Evolutionary conservation across 202 grass and related monocot species (phyloP).

Genomic region (Eragrostis tef): DNA sequence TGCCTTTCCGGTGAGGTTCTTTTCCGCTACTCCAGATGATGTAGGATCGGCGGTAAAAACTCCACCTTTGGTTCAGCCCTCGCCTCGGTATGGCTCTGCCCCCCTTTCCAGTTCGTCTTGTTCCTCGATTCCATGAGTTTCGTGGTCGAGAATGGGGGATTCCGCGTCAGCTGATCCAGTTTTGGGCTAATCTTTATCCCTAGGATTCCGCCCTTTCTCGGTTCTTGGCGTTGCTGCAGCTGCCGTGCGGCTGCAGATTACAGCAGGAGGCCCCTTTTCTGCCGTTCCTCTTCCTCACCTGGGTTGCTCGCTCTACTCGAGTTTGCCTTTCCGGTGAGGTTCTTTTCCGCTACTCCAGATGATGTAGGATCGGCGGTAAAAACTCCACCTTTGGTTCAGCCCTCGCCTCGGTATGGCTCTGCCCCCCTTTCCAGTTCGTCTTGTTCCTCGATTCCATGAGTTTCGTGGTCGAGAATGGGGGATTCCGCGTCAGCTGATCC

Average conservation of each 20-base stretch:
- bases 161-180: constrained; percentile 30
- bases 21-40: not conserved
- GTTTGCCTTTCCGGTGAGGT: not conserved
- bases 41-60: not conserved
- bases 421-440: not conserved
- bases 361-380: not conserved
- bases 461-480: constrained; percentile 10
- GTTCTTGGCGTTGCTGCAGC: not conserved
- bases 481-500: constrained; percentile 32
- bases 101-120: not conserved
- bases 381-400: not conserved
- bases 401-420: constrained; percentile 21
- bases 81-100: constrained; percentile 25
- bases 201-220: constrained; percentile 3
- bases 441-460: not conserved
- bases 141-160: not conserved
- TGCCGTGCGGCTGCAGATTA: constrained; percentile 24
- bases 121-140: constrained; percentile 15
- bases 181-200: constrained; percentile 11
- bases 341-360: not conserved
- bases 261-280: not conserved
- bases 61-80: not conserved
- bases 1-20: not conserved
- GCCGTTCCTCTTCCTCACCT: not conserved
- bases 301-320: not conserved